A percentile compares a stretch with the other conserved stretches of the same genome.
Evolutionary conservation across 352 stramenopile species (phyloP).

Genomic region (Phytopythium aichiense): DNA sequence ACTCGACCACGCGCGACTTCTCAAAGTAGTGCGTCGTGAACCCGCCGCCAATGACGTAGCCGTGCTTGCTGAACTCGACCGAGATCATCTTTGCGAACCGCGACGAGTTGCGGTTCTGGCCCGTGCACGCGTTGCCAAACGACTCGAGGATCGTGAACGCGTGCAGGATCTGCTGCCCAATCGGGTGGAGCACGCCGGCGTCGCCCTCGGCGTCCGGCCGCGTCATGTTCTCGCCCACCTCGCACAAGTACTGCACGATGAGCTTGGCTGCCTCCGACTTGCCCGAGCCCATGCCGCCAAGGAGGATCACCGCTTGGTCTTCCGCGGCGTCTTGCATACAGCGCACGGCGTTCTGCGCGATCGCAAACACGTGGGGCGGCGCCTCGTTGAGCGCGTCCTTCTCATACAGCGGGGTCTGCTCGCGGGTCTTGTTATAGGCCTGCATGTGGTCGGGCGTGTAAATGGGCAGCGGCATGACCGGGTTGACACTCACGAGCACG

Average conservation of each 20-base stretch:
- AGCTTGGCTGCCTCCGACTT: conserved; percentile 82
- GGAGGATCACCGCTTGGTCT: conserved; percentile 73
- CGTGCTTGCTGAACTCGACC: conserved; percentile 76
- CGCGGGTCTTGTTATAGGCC: conserved; percentile 63
- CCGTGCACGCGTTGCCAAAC: conserved; percentile 62
- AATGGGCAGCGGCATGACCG: conserved; percentile 61
- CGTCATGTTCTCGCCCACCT: conserved; percentile 59
- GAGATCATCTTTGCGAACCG: conserved; percentile 83
- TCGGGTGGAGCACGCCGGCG: conserved; percentile 53
- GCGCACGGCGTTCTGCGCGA: conserved; percentile 72
- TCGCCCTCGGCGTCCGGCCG: conserved; percentile 37
- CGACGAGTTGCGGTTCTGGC: conserved; percentile 68
- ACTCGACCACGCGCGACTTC: conserved; percentile 78
- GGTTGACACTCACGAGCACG: conserved; percentile 72
- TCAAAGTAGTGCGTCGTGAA: conserved; percentile 85
- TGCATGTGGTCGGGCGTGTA: conserved; percentile 85
- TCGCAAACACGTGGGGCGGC: conserved; percentile 70
- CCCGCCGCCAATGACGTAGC: conserved; percentile 70
- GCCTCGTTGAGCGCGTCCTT: conserved; percentile 56
- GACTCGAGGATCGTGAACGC: conserved; percentile 77
- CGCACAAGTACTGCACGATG: conserved; percentile 80
- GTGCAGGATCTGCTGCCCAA: conserved; percentile 80
- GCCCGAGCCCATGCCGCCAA: conserved; percentile 66
- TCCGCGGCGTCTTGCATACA: conserved; percentile 77
- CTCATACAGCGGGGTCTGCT: conserved; percentile 49